A percentile compares a stretch with the other conserved stretches of the same genome.
phyloP scores from a whole-genome alignment of 1,284 basidiomycete genomes.

The Ustilago esculenta region DNA sequence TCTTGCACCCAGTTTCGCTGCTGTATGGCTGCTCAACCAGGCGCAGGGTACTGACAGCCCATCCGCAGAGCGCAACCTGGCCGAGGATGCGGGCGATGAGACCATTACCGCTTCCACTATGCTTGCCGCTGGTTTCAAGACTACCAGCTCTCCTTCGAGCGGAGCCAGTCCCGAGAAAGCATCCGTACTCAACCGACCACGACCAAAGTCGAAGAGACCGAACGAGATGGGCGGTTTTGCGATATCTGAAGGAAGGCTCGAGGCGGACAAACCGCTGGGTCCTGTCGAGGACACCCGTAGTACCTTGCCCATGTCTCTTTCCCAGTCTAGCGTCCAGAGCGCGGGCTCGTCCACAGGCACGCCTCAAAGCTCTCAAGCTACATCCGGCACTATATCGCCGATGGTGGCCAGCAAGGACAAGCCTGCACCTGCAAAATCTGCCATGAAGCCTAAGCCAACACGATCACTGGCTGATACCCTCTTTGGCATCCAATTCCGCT shows the following conservation, averaged over 20 bases:
- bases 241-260: constrained; percentile 47
- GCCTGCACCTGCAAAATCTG: constrained; percentile 52
- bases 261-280: constrained; percentile 14
- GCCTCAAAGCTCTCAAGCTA: neutral
- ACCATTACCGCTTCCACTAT: constrained; percentile 8
- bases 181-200: constrained; percentile 51
- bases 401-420: constrained; percentile 44
- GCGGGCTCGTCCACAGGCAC: neutral
- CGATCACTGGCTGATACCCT: constrained; percentile 61
- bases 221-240: constrained; percentile 48
- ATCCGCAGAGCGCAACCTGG: neutral
- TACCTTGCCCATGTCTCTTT: constrained; percentile 37
- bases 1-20: constrained; percentile 56
- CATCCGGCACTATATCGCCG: constrained; percentile 5
- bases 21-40: constrained; percentile 56
- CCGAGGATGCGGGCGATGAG: constrained; percentile 14
- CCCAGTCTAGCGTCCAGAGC: constrained; percentile 17
- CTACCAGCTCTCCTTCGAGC: neutral
- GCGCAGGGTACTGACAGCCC: constrained; percentile 10
- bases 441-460: constrained; percentile 45
- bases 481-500: constrained; percentile 47
- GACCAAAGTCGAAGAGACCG: constrained; percentile 31
- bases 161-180: constrained; percentile 8
- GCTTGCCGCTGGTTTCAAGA: neutral
- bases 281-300: constrained; percentile 43